Conservation (phyloP, 2,329 filamentous ascomycete species). For the Chrysosporium keratinophilum region DNA sequence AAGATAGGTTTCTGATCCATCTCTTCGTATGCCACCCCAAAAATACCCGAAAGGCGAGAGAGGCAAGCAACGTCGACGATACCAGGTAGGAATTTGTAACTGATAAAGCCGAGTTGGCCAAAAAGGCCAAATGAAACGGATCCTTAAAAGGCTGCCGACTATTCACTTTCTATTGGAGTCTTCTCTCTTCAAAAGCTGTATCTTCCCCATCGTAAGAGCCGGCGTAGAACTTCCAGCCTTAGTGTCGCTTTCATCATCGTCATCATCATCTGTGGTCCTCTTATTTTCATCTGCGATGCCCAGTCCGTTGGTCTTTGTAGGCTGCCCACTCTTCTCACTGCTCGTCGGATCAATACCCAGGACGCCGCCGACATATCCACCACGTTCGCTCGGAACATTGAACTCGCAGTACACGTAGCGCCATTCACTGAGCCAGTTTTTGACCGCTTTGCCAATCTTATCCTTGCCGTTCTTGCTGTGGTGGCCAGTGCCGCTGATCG, state of each 20-base stretch:
- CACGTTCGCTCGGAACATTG: conserved; percentile 87
- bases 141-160: neutral
- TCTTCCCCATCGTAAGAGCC: conserved; percentile 33
- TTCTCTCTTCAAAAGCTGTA: conserved; percentile 39
- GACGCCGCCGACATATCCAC: conserved; percentile 58
- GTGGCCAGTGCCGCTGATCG: conserved; percentile 92
- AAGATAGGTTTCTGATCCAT: too few species aligned
- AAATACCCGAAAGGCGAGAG: too few species aligned
- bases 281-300: neutral
- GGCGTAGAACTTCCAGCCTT: conserved; percentile 22
- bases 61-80: too few species aligned
- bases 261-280: conserved; percentile 11
- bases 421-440: conserved; percentile 88
- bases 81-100: too few species aligned
- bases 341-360: conserved; percentile 54
- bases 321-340: conserved; percentile 41
- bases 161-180: conserved; percentile 17
- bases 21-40: too few species aligned
- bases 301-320: conserved; percentile 23
- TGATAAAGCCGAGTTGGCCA: too few species aligned
- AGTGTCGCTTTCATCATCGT: conserved; percentile 20
- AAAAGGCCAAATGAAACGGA: too few species aligned
- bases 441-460: conserved; percentile 90
- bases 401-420: conserved; percentile 93
- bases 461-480: conserved; percentile 99